Evolutionary conservation across 2,329 filamentous ascomycete species (phyloP).

Genomic region (Penicillium fuscoglaucum): DNA sequence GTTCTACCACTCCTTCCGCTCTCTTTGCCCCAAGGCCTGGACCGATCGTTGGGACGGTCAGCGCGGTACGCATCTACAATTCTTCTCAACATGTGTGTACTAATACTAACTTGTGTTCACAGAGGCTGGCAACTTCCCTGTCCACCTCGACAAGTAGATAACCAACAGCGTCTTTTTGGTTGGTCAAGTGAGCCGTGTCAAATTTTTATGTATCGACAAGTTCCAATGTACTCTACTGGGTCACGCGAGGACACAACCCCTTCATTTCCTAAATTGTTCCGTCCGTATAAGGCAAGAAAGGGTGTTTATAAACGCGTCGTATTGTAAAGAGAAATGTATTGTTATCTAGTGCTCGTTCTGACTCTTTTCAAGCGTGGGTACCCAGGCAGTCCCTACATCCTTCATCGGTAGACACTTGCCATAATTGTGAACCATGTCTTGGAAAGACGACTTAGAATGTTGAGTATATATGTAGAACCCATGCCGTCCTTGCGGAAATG

Average conservation of each 20-base stretch:
- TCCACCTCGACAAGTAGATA: conserved; percentile 49
- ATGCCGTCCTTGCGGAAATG: conserved; percentile 18
- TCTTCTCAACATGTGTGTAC: background rate
- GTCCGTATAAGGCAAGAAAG: conserved; percentile 21
- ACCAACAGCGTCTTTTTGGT: conserved; percentile 19
- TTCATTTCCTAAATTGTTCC: conserved; percentile 22
- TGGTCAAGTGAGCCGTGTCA: conserved; percentile 31
- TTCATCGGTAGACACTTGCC: background rate
- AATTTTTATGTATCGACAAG: conserved; percentile 34
- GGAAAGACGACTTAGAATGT: background rate
- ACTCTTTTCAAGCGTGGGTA: background rate
- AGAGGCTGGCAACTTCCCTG: conserved; percentile 60
- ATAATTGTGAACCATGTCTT: background rate
- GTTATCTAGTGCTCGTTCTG: conserved; percentile 6
- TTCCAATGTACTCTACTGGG: conserved; percentile 44
- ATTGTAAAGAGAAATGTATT: conserved; percentile 23
- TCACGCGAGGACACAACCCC: conserved; percentile 34
- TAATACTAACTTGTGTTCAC: conserved; percentile 18
- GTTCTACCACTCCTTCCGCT: conserved; percentile 97
- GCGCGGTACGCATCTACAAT: conserved; percentile 66
- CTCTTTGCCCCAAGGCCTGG: conserved; percentile 95
- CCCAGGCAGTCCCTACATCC: background rate
- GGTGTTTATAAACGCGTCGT: conserved; percentile 36
- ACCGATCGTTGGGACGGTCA: conserved; percentile 95
- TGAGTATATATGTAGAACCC: background rate